phyloP scores from a whole-genome alignment of 2,329 filamentous ascomycete genomes.

The Chaetomium strumarium region DNA sequence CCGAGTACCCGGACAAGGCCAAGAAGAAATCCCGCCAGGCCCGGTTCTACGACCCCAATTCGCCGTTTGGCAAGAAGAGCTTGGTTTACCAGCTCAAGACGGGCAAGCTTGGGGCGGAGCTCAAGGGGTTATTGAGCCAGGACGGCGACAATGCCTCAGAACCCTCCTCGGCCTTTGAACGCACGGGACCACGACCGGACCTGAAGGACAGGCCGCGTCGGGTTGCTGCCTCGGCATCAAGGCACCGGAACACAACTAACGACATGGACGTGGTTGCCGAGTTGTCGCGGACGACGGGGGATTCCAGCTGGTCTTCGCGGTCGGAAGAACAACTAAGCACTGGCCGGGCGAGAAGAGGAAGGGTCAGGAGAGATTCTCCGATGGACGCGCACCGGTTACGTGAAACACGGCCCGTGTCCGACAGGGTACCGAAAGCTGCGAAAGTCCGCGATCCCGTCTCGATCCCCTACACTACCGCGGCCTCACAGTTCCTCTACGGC shows the following conservation, averaged over 20 bases:
- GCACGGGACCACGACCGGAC: conserved; percentile 3
- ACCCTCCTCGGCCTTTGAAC: conserved; percentile 4
- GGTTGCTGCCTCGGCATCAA: background rate
- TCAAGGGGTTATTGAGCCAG: conserved; percentile 18
- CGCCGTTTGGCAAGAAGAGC: conserved; percentile 48
- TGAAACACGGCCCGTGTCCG: too few relatives aligned
- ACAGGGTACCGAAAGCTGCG: background rate
- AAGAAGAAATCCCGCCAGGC: conserved; percentile 42
- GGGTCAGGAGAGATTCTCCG: too few relatives aligned
- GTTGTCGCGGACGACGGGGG: background rate
- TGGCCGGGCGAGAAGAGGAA: too few relatives aligned
- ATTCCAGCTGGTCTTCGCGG: background rate
- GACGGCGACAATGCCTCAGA: background rate
- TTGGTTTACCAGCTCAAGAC: conserved; percentile 50
- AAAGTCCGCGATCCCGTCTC: conserved; percentile 20
- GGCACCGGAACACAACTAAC: background rate
- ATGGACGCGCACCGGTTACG: too few relatives aligned
- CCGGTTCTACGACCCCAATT: conserved; percentile 47
- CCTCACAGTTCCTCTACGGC: conserved; percentile 89
- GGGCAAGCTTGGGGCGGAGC: conserved; percentile 34
- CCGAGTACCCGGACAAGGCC: conserved; percentile 34
- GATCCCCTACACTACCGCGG: conserved; percentile 65
- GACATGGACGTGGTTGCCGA: conserved; percentile 2
- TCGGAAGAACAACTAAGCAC: too few relatives aligned
- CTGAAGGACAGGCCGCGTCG: background rate